Evolutionary conservation across 805 yeast genomes (phyloP).

Genomic region (Sungouiella blattae): DNA sequence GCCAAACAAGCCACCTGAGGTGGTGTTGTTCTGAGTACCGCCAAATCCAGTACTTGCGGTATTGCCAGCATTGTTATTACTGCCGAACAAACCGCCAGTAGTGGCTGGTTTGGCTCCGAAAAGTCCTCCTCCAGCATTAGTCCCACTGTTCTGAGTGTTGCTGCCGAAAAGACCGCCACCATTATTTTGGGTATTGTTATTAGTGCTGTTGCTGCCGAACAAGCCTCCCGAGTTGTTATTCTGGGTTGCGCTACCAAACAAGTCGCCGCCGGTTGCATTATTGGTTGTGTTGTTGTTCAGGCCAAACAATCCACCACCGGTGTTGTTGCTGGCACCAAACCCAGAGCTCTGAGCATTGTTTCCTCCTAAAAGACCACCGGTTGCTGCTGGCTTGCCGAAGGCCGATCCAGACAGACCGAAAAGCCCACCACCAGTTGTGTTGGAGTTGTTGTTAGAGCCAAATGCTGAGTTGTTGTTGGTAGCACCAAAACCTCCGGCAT

Average conservation of each 20-base stretch:
- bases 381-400: constrained; percentile 24
- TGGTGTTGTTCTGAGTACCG: constrained; percentile 10
- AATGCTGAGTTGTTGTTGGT: constrained; percentile 19
- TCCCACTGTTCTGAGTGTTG: constrained; percentile 6
- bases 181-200: constrained; percentile 14
- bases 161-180: constrained; percentile 10
- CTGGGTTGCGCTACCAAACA: constrained; percentile 24
- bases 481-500: constrained; percentile 9
- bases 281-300: constrained; percentile 22
- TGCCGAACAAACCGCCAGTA: constrained; percentile 28
- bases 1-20: constrained; percentile 15
- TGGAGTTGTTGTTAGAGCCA: constrained; percentile 15
- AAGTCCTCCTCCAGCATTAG: constrained; percentile 22
- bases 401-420: constrained; percentile 19
- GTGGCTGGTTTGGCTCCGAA: constrained; percentile 34
- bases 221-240: constrained; percentile 25
- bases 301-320: constrained; percentile 11
- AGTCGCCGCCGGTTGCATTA: constrained; percentile 20
- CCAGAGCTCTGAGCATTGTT: too few species aligned
- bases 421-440: constrained; percentile 17
- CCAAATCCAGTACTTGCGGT: constrained; percentile 21
- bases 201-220: constrained; percentile 35
- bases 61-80: constrained; percentile 15
- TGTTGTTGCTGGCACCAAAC: too few species aligned
- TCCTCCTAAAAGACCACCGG: constrained; percentile 11